Base-by-base conservation (phyloP, 108 stramenopile species). In the Schizochytrium sp. region DNA sequence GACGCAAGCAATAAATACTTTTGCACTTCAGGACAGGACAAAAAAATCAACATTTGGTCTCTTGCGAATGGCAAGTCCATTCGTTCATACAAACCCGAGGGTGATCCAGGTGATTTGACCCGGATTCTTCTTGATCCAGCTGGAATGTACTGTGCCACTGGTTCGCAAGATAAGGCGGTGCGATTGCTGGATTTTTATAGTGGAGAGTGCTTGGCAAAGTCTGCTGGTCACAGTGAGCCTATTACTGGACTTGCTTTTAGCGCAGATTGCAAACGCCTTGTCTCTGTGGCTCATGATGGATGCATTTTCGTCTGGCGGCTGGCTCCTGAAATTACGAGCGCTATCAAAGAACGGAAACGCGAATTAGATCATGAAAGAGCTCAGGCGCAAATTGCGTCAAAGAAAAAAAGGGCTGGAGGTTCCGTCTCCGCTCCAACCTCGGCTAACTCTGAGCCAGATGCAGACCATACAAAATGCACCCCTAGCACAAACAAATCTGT, bases 291-390 rank as follows among this genome's bases (percentile, higher is more conserved):
- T 4, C 56, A 19, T n/a, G 91, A 89, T 46, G 91, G 91, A 2
- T 89, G 89, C 87, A 42, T 91, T 45, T 83, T 91, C 55, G 91
- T 91, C 42, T 91, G 91, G 91, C 56, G 91, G 28, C 91, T 91
- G 19, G 58, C 57, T 4, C 83, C 90, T 3, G 88, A 87, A 46
- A 42, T 91, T 12, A 46, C 57, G 38, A 57, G 46, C 13, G 83
- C 88, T 15, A 88, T 73, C 88, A 72, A 88, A 19, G 88, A 91
- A 72, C 88, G 88, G 17, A 42, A 72, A 40, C 41, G 73, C 57
- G 88, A 88, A 72, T 55, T 90, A 5, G 87, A 83, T 13, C 45
- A 8, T n/a, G 73, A 53, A 40, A 0, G 72, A n/a, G 64, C 87
- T 47, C 87, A 15, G 5, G 87, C 83, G 57, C 28, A 28, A 28